Conservation (phyloP, 2,329 filamentous ascomycete species). For the Trichoderma atroviride region DNA sequence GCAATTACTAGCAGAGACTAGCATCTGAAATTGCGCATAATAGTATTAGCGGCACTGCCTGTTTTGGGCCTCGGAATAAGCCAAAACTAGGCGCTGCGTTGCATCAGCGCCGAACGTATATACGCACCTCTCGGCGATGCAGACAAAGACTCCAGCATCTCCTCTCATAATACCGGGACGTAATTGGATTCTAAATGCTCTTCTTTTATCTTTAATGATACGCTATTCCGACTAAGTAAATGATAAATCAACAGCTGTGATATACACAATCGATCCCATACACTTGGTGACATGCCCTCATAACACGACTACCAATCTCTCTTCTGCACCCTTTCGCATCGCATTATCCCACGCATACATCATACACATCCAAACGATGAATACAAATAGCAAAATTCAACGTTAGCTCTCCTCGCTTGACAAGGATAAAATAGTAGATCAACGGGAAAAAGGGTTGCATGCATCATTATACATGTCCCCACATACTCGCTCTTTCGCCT, state of each 20-base stretch:
- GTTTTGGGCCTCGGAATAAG: slow-evolving; percentile 3
- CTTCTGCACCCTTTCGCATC: neutral
- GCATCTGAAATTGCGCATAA: neutral
- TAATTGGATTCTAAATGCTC: slow-evolving; percentile 2
- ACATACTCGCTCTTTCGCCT: neutral
- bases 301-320: neutral
- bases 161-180: neutral
- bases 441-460: neutral
- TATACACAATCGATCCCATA: slow-evolving; percentile 15
- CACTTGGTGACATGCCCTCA: neutral
- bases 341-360: neutral
- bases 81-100: neutral
- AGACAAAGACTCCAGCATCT: neutral
- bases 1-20: neutral
- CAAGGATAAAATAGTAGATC: neutral
- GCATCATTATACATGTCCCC: neutral
- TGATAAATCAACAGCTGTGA: slow-evolving; percentile 19
- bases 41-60: neutral
- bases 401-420: neutral
- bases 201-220: neutral
- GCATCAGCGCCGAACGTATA: slow-evolving; percentile 20
- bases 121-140: slow-evolving; percentile 12
- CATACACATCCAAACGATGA: slow-evolving; percentile 17
- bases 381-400: neutral
- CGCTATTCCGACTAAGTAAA: slow-evolving; percentile 14